A percentile compares a stretch with the other conserved stretches of the same genome.
Evolutionary conservation across 306 rosid species (phyloP).

Genomic region (Mimosa pudica): DNA sequence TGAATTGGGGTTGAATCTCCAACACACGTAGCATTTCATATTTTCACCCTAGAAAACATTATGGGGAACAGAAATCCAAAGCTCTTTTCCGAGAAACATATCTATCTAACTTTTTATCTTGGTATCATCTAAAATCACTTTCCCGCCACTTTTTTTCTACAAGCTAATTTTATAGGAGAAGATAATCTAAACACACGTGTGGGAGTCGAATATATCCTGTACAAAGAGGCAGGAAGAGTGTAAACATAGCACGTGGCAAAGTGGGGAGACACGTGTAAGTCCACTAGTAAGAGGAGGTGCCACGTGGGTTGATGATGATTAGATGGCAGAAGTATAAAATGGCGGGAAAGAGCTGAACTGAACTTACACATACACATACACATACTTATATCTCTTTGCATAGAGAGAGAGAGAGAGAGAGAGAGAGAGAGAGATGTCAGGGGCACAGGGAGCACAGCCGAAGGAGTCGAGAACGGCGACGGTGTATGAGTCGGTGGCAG

Average conservation of each 20-base stretch:
- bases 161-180: too few species aligned
- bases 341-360: neutral
- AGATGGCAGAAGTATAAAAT: neutral
- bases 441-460: constrained; percentile 85
- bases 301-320: constrained; percentile 17
- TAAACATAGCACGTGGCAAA: constrained; percentile 3
- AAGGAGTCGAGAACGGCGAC: constrained; percentile 67
- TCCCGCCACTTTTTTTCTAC: too few species aligned
- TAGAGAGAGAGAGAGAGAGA: neutral
- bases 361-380: neutral
- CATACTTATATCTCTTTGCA: too few species aligned
- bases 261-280: constrained; percentile 32
- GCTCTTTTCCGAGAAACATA: too few species aligned
- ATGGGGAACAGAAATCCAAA: too few species aligned
- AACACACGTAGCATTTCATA: too few species aligned
- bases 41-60: too few species aligned
- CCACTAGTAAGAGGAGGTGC: neutral
- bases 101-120: too few species aligned
- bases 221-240: neutral
- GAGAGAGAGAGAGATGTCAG: constrained; percentile 53
- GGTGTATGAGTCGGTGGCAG: constrained; percentile 58
- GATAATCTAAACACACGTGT: too few species aligned
- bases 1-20: too few species aligned
- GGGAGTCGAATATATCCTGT: neutral
- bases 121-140: too few species aligned